phyloP scores from a whole-genome alignment of 192 early-diverging fungal species.

The Coemansia furcata region DNA sequence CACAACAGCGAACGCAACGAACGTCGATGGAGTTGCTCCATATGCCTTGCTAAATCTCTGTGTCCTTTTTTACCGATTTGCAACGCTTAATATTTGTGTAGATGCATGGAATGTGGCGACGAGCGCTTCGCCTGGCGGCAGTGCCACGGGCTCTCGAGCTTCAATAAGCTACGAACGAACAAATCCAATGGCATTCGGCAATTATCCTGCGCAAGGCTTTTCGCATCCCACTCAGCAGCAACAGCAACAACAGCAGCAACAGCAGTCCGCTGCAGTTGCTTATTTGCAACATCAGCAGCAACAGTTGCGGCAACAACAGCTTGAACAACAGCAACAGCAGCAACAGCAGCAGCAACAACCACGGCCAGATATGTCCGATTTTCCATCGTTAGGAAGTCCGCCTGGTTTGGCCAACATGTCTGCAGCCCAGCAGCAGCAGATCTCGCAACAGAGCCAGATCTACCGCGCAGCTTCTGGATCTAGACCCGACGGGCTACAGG shows the following conservation, averaged over 20 bases:
- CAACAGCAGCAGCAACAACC: conserved; percentile 28
- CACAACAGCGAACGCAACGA: neutral
- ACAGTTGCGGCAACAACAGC: conserved; percentile 6
- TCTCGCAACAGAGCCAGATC: conserved; percentile 20
- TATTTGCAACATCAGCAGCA: conserved; percentile 7
- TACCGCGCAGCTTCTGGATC: conserved; percentile 39
- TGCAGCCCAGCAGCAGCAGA: conserved; percentile 23
- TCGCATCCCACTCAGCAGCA: conserved; percentile 20
- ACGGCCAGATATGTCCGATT: conserved; percentile 50
- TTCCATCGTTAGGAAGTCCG: conserved; percentile 46
- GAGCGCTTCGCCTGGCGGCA: conserved; percentile 13
- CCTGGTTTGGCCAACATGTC: conserved; percentile 27
- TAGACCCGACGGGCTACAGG: conserved; percentile 13
- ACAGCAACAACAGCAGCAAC: conserved; percentile 2
- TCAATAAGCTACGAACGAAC: conserved; percentile 43
- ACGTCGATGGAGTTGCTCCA: neutral
- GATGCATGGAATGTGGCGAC: conserved; percentile 39
- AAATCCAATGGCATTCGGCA: conserved; percentile 23
- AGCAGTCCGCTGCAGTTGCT: conserved; percentile 6
- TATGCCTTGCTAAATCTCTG: neutral
- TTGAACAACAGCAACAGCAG: conserved; percentile 23
- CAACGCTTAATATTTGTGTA: conserved; percentile 5
- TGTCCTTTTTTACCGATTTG: neutral
- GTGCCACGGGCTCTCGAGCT: conserved; percentile 15
- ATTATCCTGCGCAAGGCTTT: conserved; percentile 36